Conservation (phyloP, 345 rosid genomes). For the Gossypium mustelinum region DNA sequence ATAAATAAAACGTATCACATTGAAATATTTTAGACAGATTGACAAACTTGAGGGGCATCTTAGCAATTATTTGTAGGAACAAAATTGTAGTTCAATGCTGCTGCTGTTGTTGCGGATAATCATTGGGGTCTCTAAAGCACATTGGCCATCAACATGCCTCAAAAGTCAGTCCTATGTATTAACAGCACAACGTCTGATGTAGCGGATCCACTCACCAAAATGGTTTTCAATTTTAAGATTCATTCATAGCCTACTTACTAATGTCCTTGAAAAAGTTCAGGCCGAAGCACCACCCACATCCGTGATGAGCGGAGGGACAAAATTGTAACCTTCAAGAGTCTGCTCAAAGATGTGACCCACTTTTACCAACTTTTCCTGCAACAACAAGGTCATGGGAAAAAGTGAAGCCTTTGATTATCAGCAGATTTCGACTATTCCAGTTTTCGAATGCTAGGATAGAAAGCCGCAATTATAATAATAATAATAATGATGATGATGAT, state of each 20-base stretch:
- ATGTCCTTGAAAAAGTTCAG: background rate
- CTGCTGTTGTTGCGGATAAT: background rate
- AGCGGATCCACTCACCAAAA: background rate
- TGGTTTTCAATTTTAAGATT: background rate
- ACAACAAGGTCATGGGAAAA: background rate
- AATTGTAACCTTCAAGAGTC: constrained; percentile 59
- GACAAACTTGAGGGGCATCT: too few species aligned
- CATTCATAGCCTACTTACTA: too few species aligned
- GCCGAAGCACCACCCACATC: constrained; percentile 14
- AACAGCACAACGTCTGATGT: background rate
- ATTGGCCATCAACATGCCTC: too few species aligned
- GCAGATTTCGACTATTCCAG: background rate
- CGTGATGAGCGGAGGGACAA: constrained; percentile 61
- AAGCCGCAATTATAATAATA: background rate
- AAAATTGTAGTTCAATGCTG: background rate
- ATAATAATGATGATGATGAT: too few species aligned
- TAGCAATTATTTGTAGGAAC: background rate
- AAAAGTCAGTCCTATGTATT: too few species aligned
- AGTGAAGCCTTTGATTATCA: background rate
- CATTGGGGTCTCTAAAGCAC: background rate
- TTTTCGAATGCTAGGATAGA: background rate
- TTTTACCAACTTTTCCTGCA: constrained; percentile 68
- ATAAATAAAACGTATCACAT: background rate
- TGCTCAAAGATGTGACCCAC: constrained; percentile 90
- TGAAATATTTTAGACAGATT: background rate